Evolutionary conservation across 2,329 filamentous ascomycete species (phyloP).

Genomic region (Penicillium freii): DNA sequence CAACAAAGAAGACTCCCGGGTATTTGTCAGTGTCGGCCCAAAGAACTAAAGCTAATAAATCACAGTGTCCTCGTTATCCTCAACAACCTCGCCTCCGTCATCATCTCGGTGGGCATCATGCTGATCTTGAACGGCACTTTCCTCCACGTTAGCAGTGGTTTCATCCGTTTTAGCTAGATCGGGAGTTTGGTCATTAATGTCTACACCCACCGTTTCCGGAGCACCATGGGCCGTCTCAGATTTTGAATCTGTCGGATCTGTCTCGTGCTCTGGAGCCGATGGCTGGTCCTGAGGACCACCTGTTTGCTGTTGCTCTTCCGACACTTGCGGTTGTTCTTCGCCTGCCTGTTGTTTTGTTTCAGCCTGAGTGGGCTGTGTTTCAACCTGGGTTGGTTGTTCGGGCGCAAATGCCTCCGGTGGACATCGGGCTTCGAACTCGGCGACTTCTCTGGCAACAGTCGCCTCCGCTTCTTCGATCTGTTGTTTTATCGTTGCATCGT

Average conservation of each 20-base stretch:
- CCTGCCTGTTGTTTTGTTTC: background rate
- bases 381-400: constrained; percentile 12
- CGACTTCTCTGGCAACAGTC: constrained; percentile 62
- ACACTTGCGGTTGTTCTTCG: background rate
- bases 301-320: constrained; percentile 20
- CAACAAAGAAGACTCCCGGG: background rate
- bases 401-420: constrained; percentile 31
- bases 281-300: constrained; percentile 19
- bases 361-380: constrained; percentile 20
- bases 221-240: constrained; percentile 36
- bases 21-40: background rate
- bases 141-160: constrained; percentile 30
- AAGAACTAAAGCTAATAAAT: constrained; percentile 63
- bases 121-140: constrained; percentile 39
- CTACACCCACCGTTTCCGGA: constrained; percentile 31
- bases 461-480: constrained; percentile 67
- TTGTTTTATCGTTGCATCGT: constrained; percentile 67
- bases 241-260: constrained; percentile 16
- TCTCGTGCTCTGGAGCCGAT: constrained; percentile 19
- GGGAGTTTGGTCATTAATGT: constrained; percentile 20
- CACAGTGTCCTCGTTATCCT: constrained; percentile 85
- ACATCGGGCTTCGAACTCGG: constrained; percentile 58
- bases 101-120: constrained; percentile 56
- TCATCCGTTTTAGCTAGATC: constrained; percentile 20
- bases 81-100: constrained; percentile 71